Percentiles rank a stretch among this genome's conserved stretches.
Evolutionary conservation across 148 eudicot species (phyloP).

Genomic region (Spergularia bocconei): DNA sequence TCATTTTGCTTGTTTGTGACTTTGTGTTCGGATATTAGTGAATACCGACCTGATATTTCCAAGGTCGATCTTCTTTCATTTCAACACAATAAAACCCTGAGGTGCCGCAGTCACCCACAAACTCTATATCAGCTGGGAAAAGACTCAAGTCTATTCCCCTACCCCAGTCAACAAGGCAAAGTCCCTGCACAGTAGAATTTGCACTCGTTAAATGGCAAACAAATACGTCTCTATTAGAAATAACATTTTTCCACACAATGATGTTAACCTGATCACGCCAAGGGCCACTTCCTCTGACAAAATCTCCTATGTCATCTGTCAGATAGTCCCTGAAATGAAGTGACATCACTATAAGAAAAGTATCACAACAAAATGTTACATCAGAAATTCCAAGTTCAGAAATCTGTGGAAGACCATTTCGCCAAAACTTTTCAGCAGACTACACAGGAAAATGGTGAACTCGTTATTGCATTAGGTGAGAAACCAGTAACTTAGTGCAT

Average conservation of each 20-base stretch:
- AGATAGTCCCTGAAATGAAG: constrained; percentile 60
- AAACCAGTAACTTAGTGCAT: neutral
- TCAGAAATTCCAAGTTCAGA: neutral
- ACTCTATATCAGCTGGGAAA: constrained; percentile 55
- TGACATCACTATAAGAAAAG: neutral
- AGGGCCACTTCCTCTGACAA: constrained; percentile 56
- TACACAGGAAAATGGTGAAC: neutral
- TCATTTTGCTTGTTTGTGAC: neutral
- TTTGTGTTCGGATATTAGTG: neutral
- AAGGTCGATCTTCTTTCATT: constrained; percentile 85
- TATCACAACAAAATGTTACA: neutral
- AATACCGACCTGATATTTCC: constrained; percentile 71
- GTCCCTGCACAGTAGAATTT: constrained; percentile 55
- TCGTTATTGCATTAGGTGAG: neutral
- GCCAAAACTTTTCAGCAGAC: neutral
- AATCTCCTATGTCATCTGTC: constrained; percentile 51
- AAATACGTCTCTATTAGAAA: neutral
- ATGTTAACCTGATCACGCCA: constrained; percentile 83
- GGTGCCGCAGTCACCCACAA: constrained; percentile 76
- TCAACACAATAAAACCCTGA: constrained; percentile 90
- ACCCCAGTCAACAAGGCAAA: constrained; percentile 99
- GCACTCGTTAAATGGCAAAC: constrained; percentile 8
- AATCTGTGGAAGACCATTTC: neutral
- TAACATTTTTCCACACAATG: neutral
- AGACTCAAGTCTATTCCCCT: constrained; percentile 84